Base-by-base conservation (phyloP, 176 grass and related monocot genomes). In the Lolium perenne region DNA sequence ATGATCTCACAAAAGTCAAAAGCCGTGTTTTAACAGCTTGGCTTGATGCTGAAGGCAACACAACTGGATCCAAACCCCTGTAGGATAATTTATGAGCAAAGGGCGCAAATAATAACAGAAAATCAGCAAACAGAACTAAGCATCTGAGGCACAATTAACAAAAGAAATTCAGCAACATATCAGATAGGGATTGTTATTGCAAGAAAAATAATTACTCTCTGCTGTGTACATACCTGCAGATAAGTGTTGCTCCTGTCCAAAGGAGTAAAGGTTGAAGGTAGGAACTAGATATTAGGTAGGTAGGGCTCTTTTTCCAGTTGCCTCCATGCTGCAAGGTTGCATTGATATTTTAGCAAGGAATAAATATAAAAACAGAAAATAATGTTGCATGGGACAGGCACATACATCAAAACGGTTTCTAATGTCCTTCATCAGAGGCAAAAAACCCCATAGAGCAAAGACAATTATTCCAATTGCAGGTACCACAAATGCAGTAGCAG, bases 261-360 rank as follows among this genome's bases (percentile, higher is more conserved):
- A 77, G 74, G 51, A 77, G 74, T 77, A 99, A 84, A 72, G 97
- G 97, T 86, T 99, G 94, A 86, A 99, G 81, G 83, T 96, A 99
- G 46, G 71, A 96, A 10, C 66, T 88, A 84, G 94, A 99, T 86
- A 96, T 89, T 85, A 92, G 50, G 79, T 99, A 96, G 11, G 92
- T 85, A 88, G 68, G 94, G 74, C 97, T 96, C 88, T 90, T 99
- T 82, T 95, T 99, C 97, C 97, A 99, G 79, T 94, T 93, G 85
- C 83, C 76, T 46, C 95, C 94, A 65, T 89, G 93, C 94, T 99
- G 87, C 79, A 90, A 76, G 14, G 47, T 66, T 78, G 73, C 57
- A 90, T 94, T 29, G 38, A 79, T 17, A 61, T 40, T 82, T 78
- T 69, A 63, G 76, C 68, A 74, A 67, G 38, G 21, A 48, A 22